Evolutionary conservation across 2,329 filamentous ascomycete species (phyloP).

Genomic region (Myriosclerotinia scirpicola): DNA sequence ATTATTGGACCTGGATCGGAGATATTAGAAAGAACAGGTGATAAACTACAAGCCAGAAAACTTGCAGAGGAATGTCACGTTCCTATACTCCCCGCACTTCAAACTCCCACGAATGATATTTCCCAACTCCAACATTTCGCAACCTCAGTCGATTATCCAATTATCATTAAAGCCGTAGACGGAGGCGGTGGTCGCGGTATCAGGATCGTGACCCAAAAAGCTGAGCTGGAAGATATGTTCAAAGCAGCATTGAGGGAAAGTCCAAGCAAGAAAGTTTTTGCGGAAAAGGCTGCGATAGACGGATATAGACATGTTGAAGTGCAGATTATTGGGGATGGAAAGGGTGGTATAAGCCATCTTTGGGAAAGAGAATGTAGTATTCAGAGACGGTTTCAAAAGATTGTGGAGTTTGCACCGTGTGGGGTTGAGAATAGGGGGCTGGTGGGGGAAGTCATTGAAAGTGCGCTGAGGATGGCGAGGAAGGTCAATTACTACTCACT

Average conservation of each 20-base stretch:
- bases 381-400: slow-evolving; percentile 53
- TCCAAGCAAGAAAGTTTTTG: slow-evolving; percentile 58
- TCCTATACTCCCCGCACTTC: slow-evolving; percentile 71
- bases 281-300: slow-evolving; percentile 57
- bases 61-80: slow-evolving; percentile 64
- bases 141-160: slow-evolving; percentile 44
- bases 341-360: slow-evolving; percentile 47
- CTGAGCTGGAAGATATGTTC: slow-evolving; percentile 54
- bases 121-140: slow-evolving; percentile 55
- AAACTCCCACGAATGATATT: slow-evolving; percentile 61
- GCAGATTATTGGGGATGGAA: slow-evolving; percentile 52
- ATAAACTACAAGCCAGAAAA: slow-evolving; percentile 59
- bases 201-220: slow-evolving; percentile 51
- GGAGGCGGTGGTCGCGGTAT: slow-evolving; percentile 67
- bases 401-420: slow-evolving; percentile 62
- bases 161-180: slow-evolving; percentile 60
- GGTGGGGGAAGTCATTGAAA: slow-evolving; percentile 41
- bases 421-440: slow-evolving; percentile 55
- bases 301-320: slow-evolving; percentile 56
- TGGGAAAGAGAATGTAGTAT: slow-evolving; percentile 54
- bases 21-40: slow-evolving; percentile 34
- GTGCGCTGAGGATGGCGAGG: slow-evolving; percentile 55
- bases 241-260: slow-evolving; percentile 61
- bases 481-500: slow-evolving; percentile 57
- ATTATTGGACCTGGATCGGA: slow-evolving; percentile 65